Evolutionary conservation across 352 stramenopile species (phyloP).

Genomic region (Phytophthora meadii): DNA sequence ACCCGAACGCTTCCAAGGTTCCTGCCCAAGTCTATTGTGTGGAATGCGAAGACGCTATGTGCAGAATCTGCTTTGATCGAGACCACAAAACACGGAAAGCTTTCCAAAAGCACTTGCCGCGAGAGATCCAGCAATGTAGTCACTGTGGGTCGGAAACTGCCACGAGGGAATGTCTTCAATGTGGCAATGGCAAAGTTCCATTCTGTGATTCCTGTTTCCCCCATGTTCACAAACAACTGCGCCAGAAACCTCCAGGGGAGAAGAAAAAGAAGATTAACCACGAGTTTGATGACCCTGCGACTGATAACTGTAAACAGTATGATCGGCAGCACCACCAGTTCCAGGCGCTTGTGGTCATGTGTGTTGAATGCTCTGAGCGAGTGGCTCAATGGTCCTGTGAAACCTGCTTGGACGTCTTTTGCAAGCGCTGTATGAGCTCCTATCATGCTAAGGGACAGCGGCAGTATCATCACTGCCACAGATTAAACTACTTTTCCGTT

Average conservation of each 20-base stretch:
- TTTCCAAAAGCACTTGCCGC: slow-evolving; percentile 51
- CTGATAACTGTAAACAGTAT: not conserved
- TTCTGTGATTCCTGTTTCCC: slow-evolving; percentile 77
- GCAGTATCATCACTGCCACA: slow-evolving; percentile 58
- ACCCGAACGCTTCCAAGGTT: slow-evolving; percentile 27
- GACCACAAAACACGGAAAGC: slow-evolving; percentile 61
- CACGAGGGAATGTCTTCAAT: slow-evolving; percentile 70
- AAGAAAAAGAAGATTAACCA: not conserved
- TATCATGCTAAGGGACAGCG: slow-evolving; percentile 67
- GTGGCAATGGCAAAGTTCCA: slow-evolving; percentile 66
- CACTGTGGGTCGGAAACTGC: slow-evolving; percentile 66
- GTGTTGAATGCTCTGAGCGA: slow-evolving; percentile 55
- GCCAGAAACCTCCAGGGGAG: not conserved
- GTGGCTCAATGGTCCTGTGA: slow-evolving; percentile 76
- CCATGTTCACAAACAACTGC: slow-evolving; percentile 45
- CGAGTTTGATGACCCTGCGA: not conserved
- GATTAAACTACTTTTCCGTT: slow-evolving; percentile 76
- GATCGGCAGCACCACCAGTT: slow-evolving; percentile 42
- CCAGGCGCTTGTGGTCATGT: slow-evolving; percentile 68
- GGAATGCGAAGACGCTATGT: slow-evolving; percentile 80
- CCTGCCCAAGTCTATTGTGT: slow-evolving; percentile 66
- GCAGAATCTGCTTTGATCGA: slow-evolving; percentile 60
- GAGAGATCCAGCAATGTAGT: slow-evolving; percentile 50
- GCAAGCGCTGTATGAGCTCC: slow-evolving; percentile 68
- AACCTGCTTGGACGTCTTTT: slow-evolving; percentile 68